Evolutionary conservation across 371 early-diverging fungal species (phyloP).

Genomic region (Gilbertella persicaria): DNA sequence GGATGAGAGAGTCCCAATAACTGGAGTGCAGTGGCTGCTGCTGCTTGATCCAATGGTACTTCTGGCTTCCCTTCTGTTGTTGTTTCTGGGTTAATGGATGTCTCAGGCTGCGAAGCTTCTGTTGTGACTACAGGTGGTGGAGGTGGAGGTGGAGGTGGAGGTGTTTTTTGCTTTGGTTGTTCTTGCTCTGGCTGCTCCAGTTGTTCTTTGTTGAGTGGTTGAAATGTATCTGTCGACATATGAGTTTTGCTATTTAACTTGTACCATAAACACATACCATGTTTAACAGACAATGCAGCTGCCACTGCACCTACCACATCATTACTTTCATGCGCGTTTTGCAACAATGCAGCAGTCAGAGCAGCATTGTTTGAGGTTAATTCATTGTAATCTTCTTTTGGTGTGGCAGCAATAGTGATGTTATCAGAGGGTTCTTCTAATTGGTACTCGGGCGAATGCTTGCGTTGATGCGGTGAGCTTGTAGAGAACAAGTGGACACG

Average conservation of each 20-base stretch:
- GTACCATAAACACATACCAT: conserved; percentile 22
- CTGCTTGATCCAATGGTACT: conserved; percentile 28
- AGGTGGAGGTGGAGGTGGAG: too few species aligned
- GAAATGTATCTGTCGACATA: too few species aligned
- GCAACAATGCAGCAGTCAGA: conserved; percentile 31
- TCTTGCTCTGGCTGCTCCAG: conserved; percentile 1
- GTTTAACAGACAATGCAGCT: conserved; percentile 36
- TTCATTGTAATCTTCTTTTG: conserved; percentile 11
- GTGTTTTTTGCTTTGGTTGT: too few species aligned
- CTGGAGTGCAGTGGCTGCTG: conserved; percentile 31
- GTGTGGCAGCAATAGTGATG: conserved; percentile 13
- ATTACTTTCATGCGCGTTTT: conserved; percentile 20
- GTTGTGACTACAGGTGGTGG: too few species aligned
- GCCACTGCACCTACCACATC: conserved; percentile 34
- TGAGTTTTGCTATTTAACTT: too few species aligned
- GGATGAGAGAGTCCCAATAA: conserved; percentile 15
- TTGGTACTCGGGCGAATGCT: conserved; percentile 9
- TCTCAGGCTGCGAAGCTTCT: too few species aligned
- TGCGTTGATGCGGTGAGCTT: conserved; percentile 20
- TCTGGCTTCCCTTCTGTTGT: not conserved
- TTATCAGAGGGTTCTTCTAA: conserved; percentile 22
- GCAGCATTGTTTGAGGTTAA: conserved; percentile 21
- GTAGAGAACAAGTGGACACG: conserved; percentile 37
- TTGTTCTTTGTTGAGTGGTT: too few species aligned
- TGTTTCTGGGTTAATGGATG: not conserved